Evolutionary conservation across 75 land plant species (phyloP), one percentile per base, ranked within the genome.

Genomic region (Cunninghamia lanceolata): DNA sequence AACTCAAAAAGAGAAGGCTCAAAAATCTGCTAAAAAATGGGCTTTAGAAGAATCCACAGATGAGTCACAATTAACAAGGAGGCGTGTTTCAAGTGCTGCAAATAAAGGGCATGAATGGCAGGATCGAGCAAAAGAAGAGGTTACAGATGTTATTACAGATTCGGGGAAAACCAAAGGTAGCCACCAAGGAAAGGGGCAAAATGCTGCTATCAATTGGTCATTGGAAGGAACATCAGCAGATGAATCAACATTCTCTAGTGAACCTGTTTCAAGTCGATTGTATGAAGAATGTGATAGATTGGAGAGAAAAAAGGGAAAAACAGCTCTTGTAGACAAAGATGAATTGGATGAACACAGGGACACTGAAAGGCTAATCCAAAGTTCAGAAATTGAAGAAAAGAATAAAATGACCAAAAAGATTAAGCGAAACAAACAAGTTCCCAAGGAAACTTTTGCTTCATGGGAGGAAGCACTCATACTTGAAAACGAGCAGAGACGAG

Each of bases 381-480:
- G 19, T 52, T 87, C 84, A 46, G 84, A 73, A 56, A 78, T 71
- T 78, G 90, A 86, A 76, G 90, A 52, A 10, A 88, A 85, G 54
- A 88, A 87, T 28, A 82, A 89, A 73, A 90, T 86, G 84, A 30
- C 71, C 68, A 84, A 88, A 52, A 94, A 93, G 76, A 78, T 94
- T 28, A 90, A 85, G 82, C 83, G 93, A 42, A 89, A 54, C 38
- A 88, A 88, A 45, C 95, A 93, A 89, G 87, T 94, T 7, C 66
- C 80, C 13, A 90, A 59, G 92, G 95, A 94, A 86, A 85, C 86
- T 79, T 90, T 93, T 85, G 92, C 87, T 40, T 93, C 90, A 74
- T 94, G 95, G 95, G 94, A 94, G 86, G 95, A 92, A 83, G 95
- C 95, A 70, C 91, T 85, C 84, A 88, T 28, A 36, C 85, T 86